phyloP scores from a whole-genome alignment of 768 basidiomycete genomes.

The Leccinum subgranulosum region DNA sequence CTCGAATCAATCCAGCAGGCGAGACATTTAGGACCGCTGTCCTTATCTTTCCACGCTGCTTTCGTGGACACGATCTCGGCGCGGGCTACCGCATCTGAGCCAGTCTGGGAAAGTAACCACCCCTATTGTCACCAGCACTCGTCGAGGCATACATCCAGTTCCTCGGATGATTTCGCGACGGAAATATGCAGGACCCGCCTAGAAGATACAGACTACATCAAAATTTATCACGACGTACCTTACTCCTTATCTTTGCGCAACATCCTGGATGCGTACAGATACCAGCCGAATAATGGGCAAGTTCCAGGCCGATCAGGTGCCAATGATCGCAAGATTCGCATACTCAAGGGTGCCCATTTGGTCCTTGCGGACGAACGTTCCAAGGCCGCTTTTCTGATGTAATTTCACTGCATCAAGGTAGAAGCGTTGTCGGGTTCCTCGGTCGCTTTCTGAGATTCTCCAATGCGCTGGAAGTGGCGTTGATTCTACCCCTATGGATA shows the following conservation, averaged over 20 bases:
- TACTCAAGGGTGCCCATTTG: slow-evolving; percentile 47
- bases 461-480: slow-evolving; percentile 18
- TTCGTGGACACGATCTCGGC: slow-evolving; percentile 9
- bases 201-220: slow-evolving; percentile 47
- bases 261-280: slow-evolving; percentile 50
- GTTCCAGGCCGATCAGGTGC: slow-evolving; percentile 23
- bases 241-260: slow-evolving; percentile 48
- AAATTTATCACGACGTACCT: slow-evolving; percentile 54
- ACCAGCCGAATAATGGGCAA: slow-evolving; percentile 16
- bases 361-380: slow-evolving; percentile 47
- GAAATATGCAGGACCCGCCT: slow-evolving; percentile 23
- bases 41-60: slow-evolving; percentile 46
- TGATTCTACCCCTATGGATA: slow-evolving; percentile 16
- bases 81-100: slow-evolving; percentile 14
- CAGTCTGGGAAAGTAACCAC: slow-evolving; percentile 24
- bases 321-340: slow-evolving; percentile 38
- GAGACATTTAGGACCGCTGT: slow-evolving; percentile 42
- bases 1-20: slow-evolving; percentile 39
- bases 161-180: slow-evolving; percentile 8
- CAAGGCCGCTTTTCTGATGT: slow-evolving; percentile 42
- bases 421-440: slow-evolving; percentile 13
- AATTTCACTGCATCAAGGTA: slow-evolving; percentile 16
- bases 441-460: slow-evolving; percentile 17
- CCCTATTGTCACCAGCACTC: slow-evolving; percentile 19
- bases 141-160: slow-evolving; percentile 8